These are phyloP conservation scores for Capronia coronata DNA, from an alignment of 2,329 filamentous ascomycete species.

Conservation along the genomic window DNA sequence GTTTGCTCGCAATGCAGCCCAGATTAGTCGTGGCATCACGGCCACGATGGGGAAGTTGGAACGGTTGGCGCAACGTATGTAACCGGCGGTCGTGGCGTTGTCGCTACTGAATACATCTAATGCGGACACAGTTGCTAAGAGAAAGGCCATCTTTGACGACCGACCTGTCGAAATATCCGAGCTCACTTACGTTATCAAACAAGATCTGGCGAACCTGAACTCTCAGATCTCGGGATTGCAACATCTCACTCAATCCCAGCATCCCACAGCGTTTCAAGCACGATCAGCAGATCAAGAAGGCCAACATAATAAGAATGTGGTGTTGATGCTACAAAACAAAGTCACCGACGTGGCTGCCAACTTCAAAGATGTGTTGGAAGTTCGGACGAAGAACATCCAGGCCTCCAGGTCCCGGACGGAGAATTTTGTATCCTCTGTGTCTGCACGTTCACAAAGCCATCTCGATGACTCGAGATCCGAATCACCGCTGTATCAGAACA, in stretches of 20 bases:
- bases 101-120: neutral
- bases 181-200: constrained; percentile 95
- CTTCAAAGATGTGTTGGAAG: constrained; percentile 96
- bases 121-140: constrained; percentile 64
- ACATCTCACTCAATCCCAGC: constrained; percentile 66
- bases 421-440: constrained; percentile 90
- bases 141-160: constrained; percentile 96
- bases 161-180: constrained; percentile 94
- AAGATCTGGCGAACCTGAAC: constrained; percentile 80
- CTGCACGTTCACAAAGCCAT: constrained; percentile 61
- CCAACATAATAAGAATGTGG: constrained; percentile 91
- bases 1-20: constrained; percentile 84
- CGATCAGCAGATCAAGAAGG: constrained; percentile 64
- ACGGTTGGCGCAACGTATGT: constrained; percentile 74
- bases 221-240: constrained; percentile 83
- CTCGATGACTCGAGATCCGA: constrained; percentile 65
- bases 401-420: constrained; percentile 86
- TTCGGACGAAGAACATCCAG: constrained; percentile 96
- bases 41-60: constrained; percentile 92
- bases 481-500: constrained; percentile 79
- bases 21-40: constrained; percentile 86
- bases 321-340: constrained; percentile 24
- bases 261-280: constrained; percentile 52
- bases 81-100: neutral
- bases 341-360: constrained; percentile 80